These are phyloP conservation scores for Aristolochia fimbriata DNA, from an alignment of 164 flowering plant species.

Conservation along the genomic window DNA sequence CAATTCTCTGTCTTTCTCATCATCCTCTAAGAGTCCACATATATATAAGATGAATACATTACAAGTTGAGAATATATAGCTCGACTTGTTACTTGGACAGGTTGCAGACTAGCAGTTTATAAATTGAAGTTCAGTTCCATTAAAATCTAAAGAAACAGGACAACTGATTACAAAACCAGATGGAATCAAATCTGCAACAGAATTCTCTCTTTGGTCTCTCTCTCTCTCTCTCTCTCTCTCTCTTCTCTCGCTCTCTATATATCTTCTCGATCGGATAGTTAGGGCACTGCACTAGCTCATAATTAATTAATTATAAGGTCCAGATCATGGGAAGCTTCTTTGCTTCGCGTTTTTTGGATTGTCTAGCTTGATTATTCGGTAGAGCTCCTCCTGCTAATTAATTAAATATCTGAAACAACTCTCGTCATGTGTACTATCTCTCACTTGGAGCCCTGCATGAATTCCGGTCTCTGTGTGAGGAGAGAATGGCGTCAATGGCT, in stretches of 20 bases:
- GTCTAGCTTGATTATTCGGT: neutral
- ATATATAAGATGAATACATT: no score
- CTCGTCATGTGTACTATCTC: neutral
- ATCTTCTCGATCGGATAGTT: neutral
- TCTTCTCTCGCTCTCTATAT: neutral
- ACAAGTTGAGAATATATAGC: no score
- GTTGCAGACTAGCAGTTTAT: no score
- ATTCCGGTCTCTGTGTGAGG: conserved; percentile 49
- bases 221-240: neutral
- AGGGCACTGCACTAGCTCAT: no score
- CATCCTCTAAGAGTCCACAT: no score
- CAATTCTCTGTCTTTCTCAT: no score
- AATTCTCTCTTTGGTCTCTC: neutral
- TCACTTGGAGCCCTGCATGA: conserved; percentile 33
- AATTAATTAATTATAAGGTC: no score
- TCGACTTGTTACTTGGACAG: no score
- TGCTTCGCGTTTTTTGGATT: neutral
- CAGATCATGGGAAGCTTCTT: conserved; percentile 11
- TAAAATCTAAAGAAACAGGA: neutral
- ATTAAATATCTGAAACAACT: no score
- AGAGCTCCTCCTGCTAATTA: neutral
- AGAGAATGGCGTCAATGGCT: conserved; percentile 86
- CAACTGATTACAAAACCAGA: neutral
- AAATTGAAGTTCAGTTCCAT: conserved; percentile 4
- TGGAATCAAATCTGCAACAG: neutral